These are phyloP conservation scores for Wickerhamomyces tratensis DNA, from an alignment of 805 yeast genomes.

Conservation along the genomic window DNA sequence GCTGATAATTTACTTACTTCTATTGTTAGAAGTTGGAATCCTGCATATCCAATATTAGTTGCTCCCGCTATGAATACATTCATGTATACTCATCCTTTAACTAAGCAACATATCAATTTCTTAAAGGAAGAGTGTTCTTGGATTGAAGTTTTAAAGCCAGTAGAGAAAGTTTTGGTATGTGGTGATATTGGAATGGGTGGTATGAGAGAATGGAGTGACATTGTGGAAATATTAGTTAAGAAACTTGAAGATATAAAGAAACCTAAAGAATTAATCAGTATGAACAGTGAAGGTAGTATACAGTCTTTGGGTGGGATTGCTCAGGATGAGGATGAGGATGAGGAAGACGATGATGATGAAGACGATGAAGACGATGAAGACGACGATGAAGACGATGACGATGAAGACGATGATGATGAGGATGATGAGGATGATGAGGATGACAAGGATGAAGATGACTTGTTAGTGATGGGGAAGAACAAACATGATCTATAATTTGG, in stretches of 20 bases:
- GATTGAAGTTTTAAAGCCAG: constrained; percentile 67
- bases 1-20: constrained; percentile 71
- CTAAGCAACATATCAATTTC: constrained; percentile 57
- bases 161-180: constrained; percentile 69
- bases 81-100: constrained; percentile 71
- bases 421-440: constrained; percentile 30
- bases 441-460: constrained; percentile 12
- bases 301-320: constrained; percentile 19
- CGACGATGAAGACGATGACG: constrained; percentile 36
- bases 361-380: constrained; percentile 33
- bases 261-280: constrained; percentile 13
- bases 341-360: constrained; percentile 20
- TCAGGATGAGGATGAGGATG: constrained; percentile 6
- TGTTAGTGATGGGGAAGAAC: too few species aligned
- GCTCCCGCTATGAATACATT: constrained; percentile 89
- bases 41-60: constrained; percentile 57
- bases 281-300: constrained; percentile 21
- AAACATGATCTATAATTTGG: too few species aligned
- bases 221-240: constrained; percentile 48
- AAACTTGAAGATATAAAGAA: constrained; percentile 17
- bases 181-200: constrained; percentile 93
- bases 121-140: constrained; percentile 65
- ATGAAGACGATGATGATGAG: constrained; percentile 31
- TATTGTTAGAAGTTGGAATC: constrained; percentile 72
- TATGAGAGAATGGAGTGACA: constrained; percentile 82